Percentiles rank a stretch among this genome's conserved stretches.
phyloP scores from a whole-genome alignment of 805 yeast genomes.

The Candida takata region DNA sequence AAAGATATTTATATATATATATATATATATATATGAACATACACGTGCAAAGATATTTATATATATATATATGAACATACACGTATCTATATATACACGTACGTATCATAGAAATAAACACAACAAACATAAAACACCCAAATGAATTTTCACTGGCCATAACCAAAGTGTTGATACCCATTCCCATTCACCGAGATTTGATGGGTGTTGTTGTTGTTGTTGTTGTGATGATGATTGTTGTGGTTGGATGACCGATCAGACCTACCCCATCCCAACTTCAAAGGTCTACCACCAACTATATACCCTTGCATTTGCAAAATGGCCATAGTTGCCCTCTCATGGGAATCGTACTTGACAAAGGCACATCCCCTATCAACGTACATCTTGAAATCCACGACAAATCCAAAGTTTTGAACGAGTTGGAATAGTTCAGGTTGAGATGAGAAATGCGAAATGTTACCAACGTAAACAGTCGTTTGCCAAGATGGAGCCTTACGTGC shows the following conservation, averaged over 20 bases:
- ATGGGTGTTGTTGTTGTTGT: conserved; percentile 14
- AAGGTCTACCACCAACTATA: conserved; percentile 65
- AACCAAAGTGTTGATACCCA: conserved; percentile 15
- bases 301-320: conserved; percentile 72
- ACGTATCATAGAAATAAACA: too few relatives aligned
- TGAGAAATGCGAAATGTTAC: conserved; percentile 74
- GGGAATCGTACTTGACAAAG: conserved; percentile 79
- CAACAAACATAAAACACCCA: too few relatives aligned
- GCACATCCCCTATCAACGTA: conserved; percentile 84
- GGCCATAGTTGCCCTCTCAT: conserved; percentile 84
- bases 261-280: conserved; percentile 87
- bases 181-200: too few relatives aligned
- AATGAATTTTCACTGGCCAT: conserved; percentile 11
- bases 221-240: conserved; percentile 20
- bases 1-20: too few relatives aligned
- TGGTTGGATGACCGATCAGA: too few relatives aligned
- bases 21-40: too few relatives aligned
- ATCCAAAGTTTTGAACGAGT: conserved; percentile 72
- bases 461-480: conserved; percentile 83
- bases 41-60: too few relatives aligned
- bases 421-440: conserved; percentile 70
- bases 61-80: too few relatives aligned
- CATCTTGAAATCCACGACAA: conserved; percentile 70
- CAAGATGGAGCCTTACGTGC: conserved; percentile 68
- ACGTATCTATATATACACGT: too few relatives aligned